phyloP scores from a whole-genome alignment of 2,329 filamentous ascomycete species.

The Fusarium multiceps region DNA sequence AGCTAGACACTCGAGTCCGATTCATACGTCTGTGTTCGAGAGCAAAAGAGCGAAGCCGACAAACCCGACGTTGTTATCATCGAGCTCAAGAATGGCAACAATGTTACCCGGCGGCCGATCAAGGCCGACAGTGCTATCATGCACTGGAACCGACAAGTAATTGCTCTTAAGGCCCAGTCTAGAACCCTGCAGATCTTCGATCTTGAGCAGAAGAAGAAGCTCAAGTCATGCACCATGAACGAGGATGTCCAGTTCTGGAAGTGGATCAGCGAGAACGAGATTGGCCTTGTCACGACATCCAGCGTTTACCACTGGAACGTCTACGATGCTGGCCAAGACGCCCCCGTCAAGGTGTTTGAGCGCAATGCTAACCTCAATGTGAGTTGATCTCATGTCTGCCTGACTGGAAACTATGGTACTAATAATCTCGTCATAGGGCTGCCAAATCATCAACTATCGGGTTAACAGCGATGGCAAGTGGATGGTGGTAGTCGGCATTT shows the following conservation, averaged over 20 bases:
- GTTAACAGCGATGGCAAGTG: constrained; percentile 96
- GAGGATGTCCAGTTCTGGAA: constrained; percentile 99
- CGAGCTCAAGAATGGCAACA: constrained; percentile 97
- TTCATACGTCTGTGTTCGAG: constrained; percentile 93
- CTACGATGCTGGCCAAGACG: constrained; percentile 81
- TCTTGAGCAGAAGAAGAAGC: constrained; percentile 89
- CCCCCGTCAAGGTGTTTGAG: constrained; percentile 92
- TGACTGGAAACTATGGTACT: constrained; percentile 21
- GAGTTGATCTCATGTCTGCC: constrained; percentile 52
- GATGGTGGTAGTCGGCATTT: constrained; percentile 98
- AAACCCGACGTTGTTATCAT: constrained; percentile 96
- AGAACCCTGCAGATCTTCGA: constrained; percentile 98
- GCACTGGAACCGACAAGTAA: constrained; percentile 97
- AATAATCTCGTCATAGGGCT: constrained; percentile 68
- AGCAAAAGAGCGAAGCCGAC: constrained; percentile 86
- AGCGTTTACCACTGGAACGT: constrained; percentile 99
- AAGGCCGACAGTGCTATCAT: constrained; percentile 99
- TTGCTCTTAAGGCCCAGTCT: constrained; percentile 93
- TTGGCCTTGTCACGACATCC: constrained; percentile 91
- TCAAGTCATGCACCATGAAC: constrained; percentile 96
- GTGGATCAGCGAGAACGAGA: constrained; percentile 90
- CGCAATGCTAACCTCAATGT: constrained; percentile 90
- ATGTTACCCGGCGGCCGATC: constrained; percentile 92
- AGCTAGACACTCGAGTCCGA: constrained; percentile 95
- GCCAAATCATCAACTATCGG: constrained; percentile 99